These are phyloP conservation scores for Wickerhamiella alocasiicola DNA, from an alignment of 805 yeast genomes.

Conservation along the genomic window DNA sequence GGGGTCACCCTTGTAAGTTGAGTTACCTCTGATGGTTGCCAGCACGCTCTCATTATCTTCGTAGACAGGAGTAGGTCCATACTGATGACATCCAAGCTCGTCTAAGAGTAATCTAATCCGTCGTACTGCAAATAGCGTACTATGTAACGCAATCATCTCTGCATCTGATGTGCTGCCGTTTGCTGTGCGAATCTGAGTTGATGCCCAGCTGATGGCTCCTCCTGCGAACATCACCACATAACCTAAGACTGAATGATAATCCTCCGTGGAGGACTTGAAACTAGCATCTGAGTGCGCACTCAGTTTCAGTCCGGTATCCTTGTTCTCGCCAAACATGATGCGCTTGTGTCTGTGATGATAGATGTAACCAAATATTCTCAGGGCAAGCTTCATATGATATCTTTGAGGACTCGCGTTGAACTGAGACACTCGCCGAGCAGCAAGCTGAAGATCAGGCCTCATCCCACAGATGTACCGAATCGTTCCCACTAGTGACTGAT, in stretches of 20 bases:
- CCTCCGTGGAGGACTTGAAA: background rate
- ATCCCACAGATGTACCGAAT: background rate
- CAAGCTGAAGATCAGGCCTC: background rate
- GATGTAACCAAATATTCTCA: background rate
- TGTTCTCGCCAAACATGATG: background rate
- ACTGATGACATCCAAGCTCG: background rate
- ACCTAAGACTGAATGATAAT: background rate
- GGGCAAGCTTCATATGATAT: background rate
- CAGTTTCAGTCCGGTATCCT: background rate
- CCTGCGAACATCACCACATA: background rate
- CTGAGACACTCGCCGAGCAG: background rate
- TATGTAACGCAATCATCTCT: background rate
- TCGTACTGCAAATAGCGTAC: background rate
- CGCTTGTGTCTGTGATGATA: background rate
- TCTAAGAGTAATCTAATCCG: background rate
- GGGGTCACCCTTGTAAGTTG: background rate
- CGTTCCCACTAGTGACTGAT: background rate
- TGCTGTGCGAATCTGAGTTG: background rate
- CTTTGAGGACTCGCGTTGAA: background rate
- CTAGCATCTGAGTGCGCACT: background rate
- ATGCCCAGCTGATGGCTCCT: background rate
- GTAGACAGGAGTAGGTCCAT: background rate
- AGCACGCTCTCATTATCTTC: background rate
- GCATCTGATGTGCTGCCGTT: background rate
- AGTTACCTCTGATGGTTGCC: background rate